Conservation (phyloP, 2,329 filamentous ascomycete genomes). For the Paraconiothyrium brasiliense region DNA sequence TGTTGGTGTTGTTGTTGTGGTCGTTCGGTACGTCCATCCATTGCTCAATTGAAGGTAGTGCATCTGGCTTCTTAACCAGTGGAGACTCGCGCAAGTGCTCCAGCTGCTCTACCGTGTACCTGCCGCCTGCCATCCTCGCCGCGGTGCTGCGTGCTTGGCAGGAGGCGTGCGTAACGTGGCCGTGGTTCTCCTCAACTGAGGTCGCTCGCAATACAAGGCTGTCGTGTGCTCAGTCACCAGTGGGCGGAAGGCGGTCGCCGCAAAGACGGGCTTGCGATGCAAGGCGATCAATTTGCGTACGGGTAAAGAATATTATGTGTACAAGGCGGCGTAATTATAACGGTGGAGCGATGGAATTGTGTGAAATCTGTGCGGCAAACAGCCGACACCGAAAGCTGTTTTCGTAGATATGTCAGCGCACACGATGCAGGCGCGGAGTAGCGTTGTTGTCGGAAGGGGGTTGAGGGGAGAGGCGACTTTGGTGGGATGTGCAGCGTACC, state of each 20-base stretch:
- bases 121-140: constrained; percentile 40
- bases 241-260: constrained; percentile 26
- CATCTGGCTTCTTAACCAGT: constrained; percentile 80
- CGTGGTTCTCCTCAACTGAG: constrained; percentile 17
- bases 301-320: constrained; percentile 26
- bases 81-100: constrained; percentile 81
- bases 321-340: constrained; percentile 21
- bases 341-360: constrained; percentile 25
- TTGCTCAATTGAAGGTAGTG: constrained; percentile 84
- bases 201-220: constrained; percentile 14
- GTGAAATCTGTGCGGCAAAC: constrained; percentile 14
- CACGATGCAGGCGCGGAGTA: not conserved
- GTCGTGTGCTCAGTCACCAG: constrained; percentile 17
- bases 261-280: constrained; percentile 26
- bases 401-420: not conserved
- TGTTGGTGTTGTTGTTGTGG: constrained; percentile 36
- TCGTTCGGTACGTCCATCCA: constrained; percentile 83
- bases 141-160: constrained; percentile 19
- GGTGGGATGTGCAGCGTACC: constrained; percentile 18
- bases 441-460: constrained; percentile 3
- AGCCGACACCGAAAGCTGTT: constrained; percentile 10
- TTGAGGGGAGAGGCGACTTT: constrained; percentile 12
- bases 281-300: constrained; percentile 29
- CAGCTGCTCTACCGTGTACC: constrained; percentile 80
- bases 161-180: constrained; percentile 28